Evolutionary conservation across 73 alveolate species (phyloP).

Genomic region (Breviolum minutum): DNA sequence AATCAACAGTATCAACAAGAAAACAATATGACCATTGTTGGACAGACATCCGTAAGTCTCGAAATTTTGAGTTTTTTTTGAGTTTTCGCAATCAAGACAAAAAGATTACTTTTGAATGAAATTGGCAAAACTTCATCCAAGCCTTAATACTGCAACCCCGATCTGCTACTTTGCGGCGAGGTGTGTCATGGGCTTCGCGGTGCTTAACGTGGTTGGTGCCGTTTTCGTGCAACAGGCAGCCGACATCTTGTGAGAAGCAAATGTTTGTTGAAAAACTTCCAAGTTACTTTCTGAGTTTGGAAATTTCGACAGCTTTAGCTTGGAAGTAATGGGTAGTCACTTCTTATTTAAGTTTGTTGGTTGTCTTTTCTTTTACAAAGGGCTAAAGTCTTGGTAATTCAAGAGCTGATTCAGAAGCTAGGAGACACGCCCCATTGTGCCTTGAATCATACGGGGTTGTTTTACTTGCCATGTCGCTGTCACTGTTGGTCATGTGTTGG

Average conservation of each 20-base stretch:
- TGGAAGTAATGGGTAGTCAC: too few species aligned
- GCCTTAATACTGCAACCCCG: too few species aligned
- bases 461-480: too few species aligned
- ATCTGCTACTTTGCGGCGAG: neutral
- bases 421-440: too few species aligned
- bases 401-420: too few species aligned
- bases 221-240: conserved; percentile 48
- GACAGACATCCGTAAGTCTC: neutral
- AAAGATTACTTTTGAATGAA: too few species aligned
- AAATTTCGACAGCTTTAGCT: too few species aligned
- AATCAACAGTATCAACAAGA: too few species aligned
- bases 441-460: too few species aligned
- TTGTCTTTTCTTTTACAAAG: neutral
- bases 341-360: neutral
- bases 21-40: neutral
- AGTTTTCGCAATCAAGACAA: neutral
- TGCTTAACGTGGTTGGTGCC: conserved; percentile 33
- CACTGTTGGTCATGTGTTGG: neutral
- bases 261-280: too few species aligned
- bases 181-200: conserved; percentile 60
- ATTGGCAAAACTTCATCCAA: too few species aligned
- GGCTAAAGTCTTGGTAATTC: neutral
- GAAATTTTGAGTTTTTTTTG: neutral
- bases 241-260: neutral
- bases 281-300: too few species aligned